A percentile compares a stretch with the other conserved stretches of the same genome.
Evolutionary conservation across 2,329 filamentous ascomycete genomes (phyloP).

Genomic region (Lachnellula hyalina): DNA sequence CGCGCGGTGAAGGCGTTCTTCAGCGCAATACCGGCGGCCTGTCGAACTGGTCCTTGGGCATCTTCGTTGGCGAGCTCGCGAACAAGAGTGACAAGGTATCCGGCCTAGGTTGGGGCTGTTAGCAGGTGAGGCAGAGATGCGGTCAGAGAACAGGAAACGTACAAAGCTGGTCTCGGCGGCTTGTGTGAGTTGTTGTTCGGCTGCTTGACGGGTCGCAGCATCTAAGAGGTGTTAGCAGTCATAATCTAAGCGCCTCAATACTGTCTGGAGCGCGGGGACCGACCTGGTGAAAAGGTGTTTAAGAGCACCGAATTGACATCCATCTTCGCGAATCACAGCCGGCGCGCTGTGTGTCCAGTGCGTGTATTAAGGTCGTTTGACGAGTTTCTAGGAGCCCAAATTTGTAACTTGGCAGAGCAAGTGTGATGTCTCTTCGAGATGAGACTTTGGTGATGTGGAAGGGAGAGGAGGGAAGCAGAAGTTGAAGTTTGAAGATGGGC

Average conservation of each 20-base stretch:
- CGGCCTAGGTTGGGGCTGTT: conserved; percentile 53
- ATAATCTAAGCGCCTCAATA: background rate
- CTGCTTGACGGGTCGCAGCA: conserved; percentile 80
- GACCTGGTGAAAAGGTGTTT: conserved; percentile 93
- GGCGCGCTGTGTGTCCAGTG: conserved; percentile 18
- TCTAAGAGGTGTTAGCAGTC: conserved; percentile 52
- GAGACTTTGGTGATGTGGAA: conserved; percentile 14
- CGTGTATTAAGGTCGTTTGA: conserved; percentile 7
- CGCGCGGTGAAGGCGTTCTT: conserved; percentile 98
- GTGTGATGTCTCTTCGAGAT: conserved; percentile 8
- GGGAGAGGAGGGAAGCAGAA: conserved; percentile 5
- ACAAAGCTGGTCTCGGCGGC: conserved; percentile 96
- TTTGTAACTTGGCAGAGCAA: conserved; percentile 7
- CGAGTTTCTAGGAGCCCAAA: conserved; percentile 3
- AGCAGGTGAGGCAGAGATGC: conserved; percentile 23
- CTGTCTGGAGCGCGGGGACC: conserved; percentile 31
- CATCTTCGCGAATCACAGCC: conserved; percentile 53
- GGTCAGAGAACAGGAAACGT: conserved; percentile 39
- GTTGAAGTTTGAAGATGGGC: conserved; percentile 15
- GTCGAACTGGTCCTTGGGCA: conserved; percentile 76
- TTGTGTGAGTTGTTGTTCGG: conserved; percentile 89
- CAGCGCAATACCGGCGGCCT: conserved; percentile 89
- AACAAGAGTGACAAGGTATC: conserved; percentile 88
- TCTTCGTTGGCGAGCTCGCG: conserved; percentile 91
- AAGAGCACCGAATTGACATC: conserved; percentile 98